Conservation (phyloP, 2,329 filamentous ascomycete species). For the Trichophyton mentagrophytes region DNA sequence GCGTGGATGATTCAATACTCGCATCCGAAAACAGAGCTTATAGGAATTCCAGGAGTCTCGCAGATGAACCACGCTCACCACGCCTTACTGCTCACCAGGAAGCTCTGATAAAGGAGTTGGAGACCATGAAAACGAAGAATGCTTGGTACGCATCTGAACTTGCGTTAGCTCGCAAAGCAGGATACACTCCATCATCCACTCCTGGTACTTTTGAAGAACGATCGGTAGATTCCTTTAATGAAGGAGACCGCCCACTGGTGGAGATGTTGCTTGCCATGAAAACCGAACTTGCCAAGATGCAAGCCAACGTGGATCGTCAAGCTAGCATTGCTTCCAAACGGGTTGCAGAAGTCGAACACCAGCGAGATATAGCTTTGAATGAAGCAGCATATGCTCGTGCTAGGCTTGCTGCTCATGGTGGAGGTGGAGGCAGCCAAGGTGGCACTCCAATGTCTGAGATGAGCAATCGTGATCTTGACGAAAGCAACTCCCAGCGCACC, state of each 20-base stretch:
- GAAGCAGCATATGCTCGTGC: conserved; percentile 94
- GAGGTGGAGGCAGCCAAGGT: conserved; percentile 44
- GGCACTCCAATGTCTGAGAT: conserved; percentile 45
- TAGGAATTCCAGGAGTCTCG: conserved; percentile 30
- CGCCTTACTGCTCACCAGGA: conserved; percentile 38
- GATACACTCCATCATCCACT: conserved; percentile 51
- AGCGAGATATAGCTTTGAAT: conserved; percentile 83
- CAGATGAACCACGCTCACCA: conserved; percentile 35
- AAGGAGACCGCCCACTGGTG: conserved; percentile 82
- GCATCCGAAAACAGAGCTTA: conserved; percentile 28
- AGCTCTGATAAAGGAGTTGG: conserved; percentile 72
- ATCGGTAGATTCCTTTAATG: conserved; percentile 65
- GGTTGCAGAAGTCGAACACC: conserved; percentile 87
- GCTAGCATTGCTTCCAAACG: conserved; percentile 72
- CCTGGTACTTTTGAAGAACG: conserved; percentile 58
- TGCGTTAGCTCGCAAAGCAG: conserved; percentile 77
- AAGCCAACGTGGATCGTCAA: conserved; percentile 79
- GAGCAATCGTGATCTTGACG: conserved; percentile 45
- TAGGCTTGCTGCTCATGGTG: conserved; percentile 68
- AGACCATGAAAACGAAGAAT: conserved; percentile 70
- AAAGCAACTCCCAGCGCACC: conserved; percentile 47
- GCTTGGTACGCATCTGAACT: conserved; percentile 96
- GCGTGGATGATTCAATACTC: conserved; percentile 46
- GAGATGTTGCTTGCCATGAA: conserved; percentile 90
- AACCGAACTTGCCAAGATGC: conserved; percentile 75